Evolutionary conservation across 2,329 filamentous ascomycete genomes (phyloP).

Genomic region (Trichoderma asperellum): DNA sequence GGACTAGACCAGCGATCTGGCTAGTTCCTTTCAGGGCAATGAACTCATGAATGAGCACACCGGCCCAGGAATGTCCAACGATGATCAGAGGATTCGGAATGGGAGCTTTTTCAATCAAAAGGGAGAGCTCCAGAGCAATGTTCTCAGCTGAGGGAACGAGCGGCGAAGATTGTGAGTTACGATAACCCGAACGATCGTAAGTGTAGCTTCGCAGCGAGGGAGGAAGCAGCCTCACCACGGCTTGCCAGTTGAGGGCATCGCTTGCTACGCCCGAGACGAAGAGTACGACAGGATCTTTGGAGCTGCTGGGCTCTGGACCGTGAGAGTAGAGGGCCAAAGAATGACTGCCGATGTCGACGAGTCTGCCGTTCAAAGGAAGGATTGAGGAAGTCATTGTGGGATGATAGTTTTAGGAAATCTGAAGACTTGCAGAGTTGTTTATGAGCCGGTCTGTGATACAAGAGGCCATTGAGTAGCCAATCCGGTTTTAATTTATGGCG

Average conservation of each 20-base stretch:
- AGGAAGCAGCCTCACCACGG: constrained; percentile 2
- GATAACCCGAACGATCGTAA: not conserved
- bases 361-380: not conserved
- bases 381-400: not conserved
- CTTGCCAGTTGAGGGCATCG: constrained; percentile 17
- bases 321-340: not conserved
- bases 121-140: constrained; percentile 3
- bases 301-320: not conserved
- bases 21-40: not conserved
- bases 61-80: constrained; percentile 3
- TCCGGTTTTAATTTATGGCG: not conserved
- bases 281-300: not conserved
- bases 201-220: not conserved
- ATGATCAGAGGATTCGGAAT: constrained; percentile 3
- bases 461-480: not conserved
- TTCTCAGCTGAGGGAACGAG: constrained; percentile 8
- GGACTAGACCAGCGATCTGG: constrained; percentile 8
- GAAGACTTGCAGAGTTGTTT: not conserved
- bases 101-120: not conserved
- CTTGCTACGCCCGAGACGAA: constrained; percentile 16
- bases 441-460: not conserved
- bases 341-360: constrained; percentile 3
- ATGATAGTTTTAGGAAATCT: not conserved
- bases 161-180: constrained; percentile 9
- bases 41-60: constrained; percentile 7